Percentiles rank a stretch among this genome's conserved stretches.
Conservation (phyloP, 108 stramenopile genomes). For the Mayamaea pseudoterrestris region DNA sequence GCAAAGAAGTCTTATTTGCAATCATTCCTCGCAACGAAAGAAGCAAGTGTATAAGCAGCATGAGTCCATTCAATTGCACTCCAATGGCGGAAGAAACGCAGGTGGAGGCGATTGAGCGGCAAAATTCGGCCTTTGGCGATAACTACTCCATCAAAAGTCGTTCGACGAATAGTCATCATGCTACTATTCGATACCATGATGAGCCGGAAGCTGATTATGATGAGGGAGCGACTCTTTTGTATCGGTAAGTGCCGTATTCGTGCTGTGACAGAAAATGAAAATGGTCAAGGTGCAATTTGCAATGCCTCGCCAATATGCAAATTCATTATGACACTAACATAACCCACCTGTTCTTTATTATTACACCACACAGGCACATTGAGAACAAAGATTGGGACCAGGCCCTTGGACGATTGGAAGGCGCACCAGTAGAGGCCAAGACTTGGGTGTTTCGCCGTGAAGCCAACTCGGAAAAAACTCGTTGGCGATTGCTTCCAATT, state of each 20-base stretch:
- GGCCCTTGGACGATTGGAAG: slow-evolving; percentile 48
- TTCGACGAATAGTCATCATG: slow-evolving; percentile 6
- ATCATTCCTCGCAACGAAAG: no score
- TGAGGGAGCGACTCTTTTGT: slow-evolving; percentile 57
- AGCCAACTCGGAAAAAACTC: slow-evolving; percentile 31
- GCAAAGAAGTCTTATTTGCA: no score
- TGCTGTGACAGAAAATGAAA: no score
- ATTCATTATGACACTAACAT: no score
- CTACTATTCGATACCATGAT: slow-evolving; percentile 23
- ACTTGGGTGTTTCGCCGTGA: slow-evolving; percentile 74
- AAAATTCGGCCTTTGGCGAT: slow-evolving; percentile 33
- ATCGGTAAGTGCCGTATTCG: no score
- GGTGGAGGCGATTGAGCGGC: slow-evolving; percentile 6
- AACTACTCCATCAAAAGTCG: slow-evolving; percentile 17
- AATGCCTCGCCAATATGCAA: no score
- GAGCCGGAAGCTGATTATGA: slow-evolving; percentile 74
- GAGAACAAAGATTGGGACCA: slow-evolving; percentile 77
- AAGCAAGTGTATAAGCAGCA: no score
- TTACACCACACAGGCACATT: no score
- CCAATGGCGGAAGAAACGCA: no score
- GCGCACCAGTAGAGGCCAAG: slow-evolving; percentile 49
- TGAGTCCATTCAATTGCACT: no score
- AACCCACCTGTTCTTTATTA: no score
- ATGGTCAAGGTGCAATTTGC: no score
- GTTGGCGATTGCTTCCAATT: slow-evolving; percentile 71